Conservation (phyloP, 2,329 filamentous ascomycete species). For the Trichoderma sp. region DNA sequence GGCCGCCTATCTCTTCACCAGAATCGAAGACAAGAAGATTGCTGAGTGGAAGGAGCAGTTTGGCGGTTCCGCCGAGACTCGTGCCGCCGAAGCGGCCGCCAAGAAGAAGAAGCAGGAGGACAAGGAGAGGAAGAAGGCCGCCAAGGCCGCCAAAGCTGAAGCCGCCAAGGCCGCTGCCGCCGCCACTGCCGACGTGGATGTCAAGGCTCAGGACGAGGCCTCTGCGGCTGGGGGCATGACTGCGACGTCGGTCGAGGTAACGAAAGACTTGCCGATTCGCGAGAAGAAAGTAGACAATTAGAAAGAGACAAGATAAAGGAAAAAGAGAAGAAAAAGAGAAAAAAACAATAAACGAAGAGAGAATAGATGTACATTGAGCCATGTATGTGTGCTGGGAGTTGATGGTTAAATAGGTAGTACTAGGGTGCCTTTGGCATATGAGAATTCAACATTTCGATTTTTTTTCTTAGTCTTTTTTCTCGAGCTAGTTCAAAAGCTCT, state of each 20-base stretch:
- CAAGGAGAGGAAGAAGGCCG: constrained; percentile 41
- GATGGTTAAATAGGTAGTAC: neutral
- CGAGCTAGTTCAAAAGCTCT: neutral
- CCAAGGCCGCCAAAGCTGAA: constrained; percentile 41
- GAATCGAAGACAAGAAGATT: constrained; percentile 78
- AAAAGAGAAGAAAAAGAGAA: neutral
- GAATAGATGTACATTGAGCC: neutral
- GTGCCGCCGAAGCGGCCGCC: constrained; percentile 24
- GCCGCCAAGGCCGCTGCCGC: constrained; percentile 23
- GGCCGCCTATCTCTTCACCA: constrained; percentile 76
- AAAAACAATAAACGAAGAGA: neutral
- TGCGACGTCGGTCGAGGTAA: constrained; percentile 29
- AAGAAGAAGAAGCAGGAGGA: constrained; percentile 45
- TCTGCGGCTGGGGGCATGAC: constrained; percentile 27
- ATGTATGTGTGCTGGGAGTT: neutral
- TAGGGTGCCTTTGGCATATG: neutral
- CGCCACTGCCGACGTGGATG: constrained; percentile 25
- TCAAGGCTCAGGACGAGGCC: constrained; percentile 26
- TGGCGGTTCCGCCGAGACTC: constrained; percentile 41
- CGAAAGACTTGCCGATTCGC: constrained; percentile 31
- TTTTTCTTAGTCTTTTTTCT: neutral
- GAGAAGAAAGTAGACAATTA: constrained; percentile 28
- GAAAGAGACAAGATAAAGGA: neutral
- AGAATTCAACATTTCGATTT: neutral
- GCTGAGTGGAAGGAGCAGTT: constrained; percentile 81